phyloP scores from a whole-genome alignment of 495 filamentous ascomycete genomes.

The Astrothelium macrocarpum region DNA sequence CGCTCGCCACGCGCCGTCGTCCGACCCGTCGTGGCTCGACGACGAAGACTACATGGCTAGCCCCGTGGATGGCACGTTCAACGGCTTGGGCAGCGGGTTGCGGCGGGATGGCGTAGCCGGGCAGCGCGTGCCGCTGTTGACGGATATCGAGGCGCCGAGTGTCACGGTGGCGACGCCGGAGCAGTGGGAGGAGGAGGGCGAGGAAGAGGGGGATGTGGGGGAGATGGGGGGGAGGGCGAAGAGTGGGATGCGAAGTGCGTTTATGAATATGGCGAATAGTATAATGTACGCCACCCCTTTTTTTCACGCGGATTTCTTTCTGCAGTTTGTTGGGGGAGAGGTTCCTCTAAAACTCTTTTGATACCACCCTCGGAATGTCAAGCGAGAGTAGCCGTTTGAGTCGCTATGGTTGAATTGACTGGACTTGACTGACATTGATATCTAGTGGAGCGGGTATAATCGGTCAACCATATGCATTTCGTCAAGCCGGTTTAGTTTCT shows the following conservation, averaged over 20 bases:
- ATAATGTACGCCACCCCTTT: slow-evolving; percentile 54
- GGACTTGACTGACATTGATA: neutral
- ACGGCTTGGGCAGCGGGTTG: slow-evolving; percentile 16
- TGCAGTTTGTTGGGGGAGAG: too few species aligned
- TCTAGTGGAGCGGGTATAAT: slow-evolving; percentile 81
- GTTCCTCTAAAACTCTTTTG: too few species aligned
- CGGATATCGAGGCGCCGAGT: slow-evolving; percentile 77
- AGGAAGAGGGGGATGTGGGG: slow-evolving; percentile 43
- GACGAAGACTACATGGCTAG: slow-evolving; percentile 45
- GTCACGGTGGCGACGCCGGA: slow-evolving; percentile 56
- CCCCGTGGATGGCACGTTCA: slow-evolving; percentile 21
- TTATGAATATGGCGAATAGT: slow-evolving; percentile 99
- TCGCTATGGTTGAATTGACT: neutral
- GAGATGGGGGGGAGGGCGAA: slow-evolving; percentile 55
- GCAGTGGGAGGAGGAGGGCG: neutral
- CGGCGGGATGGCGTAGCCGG: slow-evolving; percentile 28
- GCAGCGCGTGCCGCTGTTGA: slow-evolving; percentile 65
- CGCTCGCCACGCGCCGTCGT: neutral
- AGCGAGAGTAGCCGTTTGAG: too few species aligned
- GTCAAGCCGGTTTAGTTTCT: slow-evolving; percentile 73
- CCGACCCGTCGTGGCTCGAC: slow-evolving; percentile 37
- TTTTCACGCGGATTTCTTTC: too few species aligned
- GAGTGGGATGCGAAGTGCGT: slow-evolving; percentile 58
- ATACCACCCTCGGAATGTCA: too few species aligned
- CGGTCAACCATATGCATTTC: slow-evolving; percentile 88